A percentile compares a stretch with the other conserved stretches of the same genome.
These are phyloP conservation scores for Pulveroboletus sp. DNA, from an alignment of 768 basidiomycete genomes.

Conservation along the genomic window DNA sequence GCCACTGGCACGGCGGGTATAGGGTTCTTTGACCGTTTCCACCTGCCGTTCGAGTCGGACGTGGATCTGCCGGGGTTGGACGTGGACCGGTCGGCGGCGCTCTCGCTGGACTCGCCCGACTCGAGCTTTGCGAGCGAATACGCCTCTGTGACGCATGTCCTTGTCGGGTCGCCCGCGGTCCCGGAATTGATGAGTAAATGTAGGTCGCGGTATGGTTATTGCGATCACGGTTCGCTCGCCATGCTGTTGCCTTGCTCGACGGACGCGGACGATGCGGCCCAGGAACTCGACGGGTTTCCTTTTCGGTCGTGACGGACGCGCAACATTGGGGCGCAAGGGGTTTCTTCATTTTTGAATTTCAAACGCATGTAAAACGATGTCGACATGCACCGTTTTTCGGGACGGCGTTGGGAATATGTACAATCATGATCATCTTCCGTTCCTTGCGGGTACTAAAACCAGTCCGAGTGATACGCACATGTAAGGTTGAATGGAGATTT, in stretches of 20 bases:
- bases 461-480: conserved; percentile 27
- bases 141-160: too few relatives aligned
- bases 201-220: neutral
- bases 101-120: neutral
- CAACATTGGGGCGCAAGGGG: too few relatives aligned
- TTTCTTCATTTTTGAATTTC: too few relatives aligned
- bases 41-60: neutral
- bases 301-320: conserved; percentile 5
- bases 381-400: conserved; percentile 1
- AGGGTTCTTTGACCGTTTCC: neutral
- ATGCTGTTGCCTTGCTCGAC: conserved; percentile 4
- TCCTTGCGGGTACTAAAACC: conserved; percentile 22
- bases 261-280: conserved; percentile 9
- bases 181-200: too few relatives aligned
- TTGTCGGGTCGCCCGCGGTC: too few relatives aligned
- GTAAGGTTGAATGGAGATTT: conserved; percentile 23
- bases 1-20: too few relatives aligned
- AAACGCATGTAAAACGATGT: too few relatives aligned
- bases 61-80: neutral
- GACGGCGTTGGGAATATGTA: conserved; percentile 20
- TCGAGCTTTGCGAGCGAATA: neutral
- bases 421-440: conserved; percentile 24
- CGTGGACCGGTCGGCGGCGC: neutral
- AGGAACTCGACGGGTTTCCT: conserved; percentile 1
- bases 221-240: conserved; percentile 1